Conservation (phyloP, 1,139 yeast species). For the Candida sanyaensis region DNA sequence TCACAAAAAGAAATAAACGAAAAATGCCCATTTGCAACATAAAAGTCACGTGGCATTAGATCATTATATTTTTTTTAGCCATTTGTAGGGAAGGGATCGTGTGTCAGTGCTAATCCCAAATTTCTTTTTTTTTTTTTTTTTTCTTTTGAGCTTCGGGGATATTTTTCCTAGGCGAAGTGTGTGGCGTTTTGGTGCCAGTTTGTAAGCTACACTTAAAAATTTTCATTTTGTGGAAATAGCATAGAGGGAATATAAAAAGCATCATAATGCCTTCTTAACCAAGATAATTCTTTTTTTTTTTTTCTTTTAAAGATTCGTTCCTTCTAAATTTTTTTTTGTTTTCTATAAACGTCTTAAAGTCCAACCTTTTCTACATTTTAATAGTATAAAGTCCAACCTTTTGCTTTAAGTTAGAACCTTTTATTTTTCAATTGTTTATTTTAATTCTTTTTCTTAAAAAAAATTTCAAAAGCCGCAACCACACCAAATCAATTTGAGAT, state of each 20-base stretch:
- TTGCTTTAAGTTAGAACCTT: conserved; percentile 5
- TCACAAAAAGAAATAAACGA: too few relatives aligned
- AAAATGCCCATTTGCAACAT: background rate
- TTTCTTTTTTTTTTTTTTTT: conserved; percentile 2
- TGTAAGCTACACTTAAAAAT: background rate
- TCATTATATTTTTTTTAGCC: background rate
- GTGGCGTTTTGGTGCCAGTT: background rate
- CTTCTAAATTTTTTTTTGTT: background rate
- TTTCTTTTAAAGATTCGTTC: background rate
- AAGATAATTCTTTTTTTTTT: background rate
- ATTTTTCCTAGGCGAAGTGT: background rate
- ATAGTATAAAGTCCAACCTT: conserved; percentile 13
- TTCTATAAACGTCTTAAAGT: conserved; percentile 11
- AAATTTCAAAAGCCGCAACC: conserved; percentile 7
- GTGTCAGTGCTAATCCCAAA: background rate
- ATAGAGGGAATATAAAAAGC: background rate
- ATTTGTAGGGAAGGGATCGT: background rate
- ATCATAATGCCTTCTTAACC: background rate
- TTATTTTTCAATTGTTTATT: background rate
- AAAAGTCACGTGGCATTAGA: conserved; percentile 3
- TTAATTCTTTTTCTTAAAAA: background rate
- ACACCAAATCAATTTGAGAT: conserved; percentile 10
- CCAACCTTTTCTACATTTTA: conserved; percentile 15
- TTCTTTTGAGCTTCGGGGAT: background rate
- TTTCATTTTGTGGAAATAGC: background rate